Evolutionary conservation across 257 asterid genomes (phyloP), one percentile per base, ranked within the genome.

Genomic region (Solanum ossicruentum): DNA sequence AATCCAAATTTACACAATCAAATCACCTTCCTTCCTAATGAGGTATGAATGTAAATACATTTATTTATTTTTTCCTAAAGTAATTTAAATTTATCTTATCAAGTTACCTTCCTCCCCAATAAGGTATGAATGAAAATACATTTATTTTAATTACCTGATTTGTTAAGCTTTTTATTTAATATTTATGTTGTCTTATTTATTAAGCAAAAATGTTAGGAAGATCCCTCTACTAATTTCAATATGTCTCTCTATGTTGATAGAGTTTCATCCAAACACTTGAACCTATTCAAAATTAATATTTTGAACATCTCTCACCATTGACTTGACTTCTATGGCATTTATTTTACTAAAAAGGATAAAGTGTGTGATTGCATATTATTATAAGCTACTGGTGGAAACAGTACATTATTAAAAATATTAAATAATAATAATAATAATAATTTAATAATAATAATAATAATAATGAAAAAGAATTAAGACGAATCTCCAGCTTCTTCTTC

Each of bases 1-100:
- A 3, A 81, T 88, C 20, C 89, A 88, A 15, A 88, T 88, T 52
- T 86, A 79, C 69, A 88, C 86, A 61, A 7, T 43, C 72, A 86
- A 8, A 4, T 18, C 80, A 45, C 55, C 79, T 41, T n/a, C 77
- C 17, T 65, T 41, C 10, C 11, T n/a, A 12, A 80, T 58, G 71
- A 81, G 84, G 28, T 58, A 26, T 12, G 63, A 0, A n/a, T 2
- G 61, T 0, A 75, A 5, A 51, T 83, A 54, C 2, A 52, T 36
- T 12, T n/a, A 28, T 28, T 51, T 54, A 5, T 69, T 41, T 15
- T 54, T 54, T 8, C 9, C 39, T 43, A 26, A 58, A 58, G 88
- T 86, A 5, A 73, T 88, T 23, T 87, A 88, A 10, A 88, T 86
- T 51, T 84, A 79, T 32, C 86, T 84, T 52, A 28, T 43, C 72